Percentiles rank a stretch among this genome's conserved stretches.
These are phyloP conservation scores for Chamaenerion angustifolium DNA, from an alignment of 345 rosid genomes.

Conservation along the genomic window DNA sequence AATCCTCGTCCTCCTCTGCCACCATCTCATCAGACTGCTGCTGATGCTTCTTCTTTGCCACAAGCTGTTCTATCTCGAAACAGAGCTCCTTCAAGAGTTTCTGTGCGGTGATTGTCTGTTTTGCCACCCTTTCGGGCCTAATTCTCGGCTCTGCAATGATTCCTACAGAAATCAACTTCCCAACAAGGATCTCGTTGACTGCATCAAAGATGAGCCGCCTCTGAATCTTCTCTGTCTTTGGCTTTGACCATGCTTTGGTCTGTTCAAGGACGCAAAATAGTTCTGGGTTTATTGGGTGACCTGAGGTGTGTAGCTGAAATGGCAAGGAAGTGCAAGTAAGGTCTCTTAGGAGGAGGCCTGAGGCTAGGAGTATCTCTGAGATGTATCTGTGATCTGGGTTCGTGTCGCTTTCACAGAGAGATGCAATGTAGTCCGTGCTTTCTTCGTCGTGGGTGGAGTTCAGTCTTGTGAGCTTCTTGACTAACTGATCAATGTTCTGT, in stretches of 20 bases:
- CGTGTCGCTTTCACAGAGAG: conserved; percentile 70
- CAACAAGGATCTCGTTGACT: conserved; percentile 67
- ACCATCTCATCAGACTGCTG: background rate
- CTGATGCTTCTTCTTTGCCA: conserved; percentile 28
- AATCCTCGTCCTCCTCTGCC: conserved; percentile 50
- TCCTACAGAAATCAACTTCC: conserved; percentile 36
- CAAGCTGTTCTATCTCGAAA: conserved; percentile 44
- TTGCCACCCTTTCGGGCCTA: conserved; percentile 33
- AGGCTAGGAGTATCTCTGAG: conserved; percentile 83
- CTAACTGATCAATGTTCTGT: conserved; percentile 74
- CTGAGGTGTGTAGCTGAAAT: conserved; percentile 77
- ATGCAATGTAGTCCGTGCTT: conserved; percentile 83
- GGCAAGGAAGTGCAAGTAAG: conserved; percentile 45
- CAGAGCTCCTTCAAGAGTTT: conserved; percentile 70
- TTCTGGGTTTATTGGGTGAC: conserved; percentile 82
- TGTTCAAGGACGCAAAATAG: conserved; percentile 82
- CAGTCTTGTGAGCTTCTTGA: conserved; percentile 72
- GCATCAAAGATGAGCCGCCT: conserved; percentile 74
- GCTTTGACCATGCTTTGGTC: conserved; percentile 42
- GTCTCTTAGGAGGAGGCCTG: conserved; percentile 80
- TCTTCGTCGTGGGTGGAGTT: conserved; percentile 86
- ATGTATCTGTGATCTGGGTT: conserved; percentile 87
- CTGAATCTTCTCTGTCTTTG: conserved; percentile 39
- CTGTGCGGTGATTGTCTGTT: conserved; percentile 55
- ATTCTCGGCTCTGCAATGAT: conserved; percentile 36